Evolutionary conservation across 352 stramenopile species (phyloP).

Genomic region (Pythium phragmitis): DNA sequence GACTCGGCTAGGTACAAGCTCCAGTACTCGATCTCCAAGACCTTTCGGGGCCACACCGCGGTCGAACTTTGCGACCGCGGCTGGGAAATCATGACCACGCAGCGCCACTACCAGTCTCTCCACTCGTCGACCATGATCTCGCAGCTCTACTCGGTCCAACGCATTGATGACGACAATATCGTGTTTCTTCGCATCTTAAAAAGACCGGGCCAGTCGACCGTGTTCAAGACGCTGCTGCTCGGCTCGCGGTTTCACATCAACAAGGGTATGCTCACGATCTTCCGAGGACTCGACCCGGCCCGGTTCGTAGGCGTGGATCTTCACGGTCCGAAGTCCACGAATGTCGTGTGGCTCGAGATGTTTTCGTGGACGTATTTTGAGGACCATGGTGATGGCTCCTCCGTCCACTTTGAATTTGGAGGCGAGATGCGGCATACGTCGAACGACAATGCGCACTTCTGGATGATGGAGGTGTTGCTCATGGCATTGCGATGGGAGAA

Average conservation of each 20-base stretch:
- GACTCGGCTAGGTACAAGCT: constrained; percentile 25
- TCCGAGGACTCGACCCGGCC: constrained; percentile 50
- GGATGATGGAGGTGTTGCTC: constrained; percentile 69
- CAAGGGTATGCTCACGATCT: constrained; percentile 66
- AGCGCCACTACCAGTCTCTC: constrained; percentile 21
- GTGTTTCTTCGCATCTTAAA: constrained; percentile 60
- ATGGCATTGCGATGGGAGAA: constrained; percentile 66
- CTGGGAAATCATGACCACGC: constrained; percentile 54
- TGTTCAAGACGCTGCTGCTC: constrained; percentile 64
- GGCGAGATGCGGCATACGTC: constrained; percentile 30
- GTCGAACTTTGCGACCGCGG: constrained; percentile 45
- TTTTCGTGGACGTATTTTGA: constrained; percentile 27
- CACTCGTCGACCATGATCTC: constrained; percentile 30
- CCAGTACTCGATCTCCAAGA: constrained; percentile 67
- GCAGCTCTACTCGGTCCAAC: constrained; percentile 47
- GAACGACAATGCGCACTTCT: constrained; percentile 42
- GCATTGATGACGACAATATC: constrained; percentile 52
- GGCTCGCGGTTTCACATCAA: constrained; percentile 50
- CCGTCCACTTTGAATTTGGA: constrained; percentile 54
- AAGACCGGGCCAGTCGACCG: constrained; percentile 26
- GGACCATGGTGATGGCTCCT: constrained; percentile 8
- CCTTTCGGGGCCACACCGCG: constrained; percentile 37
- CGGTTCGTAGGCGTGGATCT: constrained; percentile 25
- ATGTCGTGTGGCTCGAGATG: constrained; percentile 51
- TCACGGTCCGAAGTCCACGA: constrained; percentile 5